Percentiles rank a stretch among this genome's conserved stretches.
phyloP scores from a whole-genome alignment of 768 basidiomycete genomes.

The Boletus subcaerulescens region DNA sequence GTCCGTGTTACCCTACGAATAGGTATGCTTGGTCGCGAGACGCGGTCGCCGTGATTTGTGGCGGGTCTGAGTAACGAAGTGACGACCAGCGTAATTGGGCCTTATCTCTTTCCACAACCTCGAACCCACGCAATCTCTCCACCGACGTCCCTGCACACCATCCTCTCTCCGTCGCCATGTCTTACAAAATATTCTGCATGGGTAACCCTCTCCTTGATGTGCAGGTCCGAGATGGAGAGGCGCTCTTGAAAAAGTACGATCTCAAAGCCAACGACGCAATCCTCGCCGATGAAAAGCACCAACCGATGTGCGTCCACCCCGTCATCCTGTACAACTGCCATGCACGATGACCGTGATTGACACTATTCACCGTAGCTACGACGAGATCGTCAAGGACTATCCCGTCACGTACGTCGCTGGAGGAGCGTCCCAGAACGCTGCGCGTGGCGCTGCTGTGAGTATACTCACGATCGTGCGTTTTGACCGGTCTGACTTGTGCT shows the following conservation, averaged over 20 bases:
- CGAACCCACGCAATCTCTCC: constrained; percentile 5
- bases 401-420: constrained; percentile 91
- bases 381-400: constrained; percentile 75
- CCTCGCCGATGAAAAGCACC: constrained; percentile 86
- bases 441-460: constrained; percentile 91
- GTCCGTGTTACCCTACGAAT: neutral
- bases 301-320: constrained; percentile 56
- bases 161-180: constrained; percentile 36
- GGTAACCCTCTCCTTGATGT: constrained; percentile 97
- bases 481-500: neutral
- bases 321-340: neutral
- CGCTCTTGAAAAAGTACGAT: constrained; percentile 82
- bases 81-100: neutral
- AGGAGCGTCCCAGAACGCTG: constrained; percentile 95
- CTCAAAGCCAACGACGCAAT: constrained; percentile 96
- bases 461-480: neutral
- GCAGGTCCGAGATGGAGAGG: constrained; percentile 85
- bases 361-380: constrained; percentile 57
- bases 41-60: neutral
- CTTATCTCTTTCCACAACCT: constrained; percentile 7
- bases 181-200: constrained; percentile 78
- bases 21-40: neutral
- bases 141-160: constrained; percentile 10
- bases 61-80: neutral
- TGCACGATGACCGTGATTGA: neutral